phyloP scores from a whole-genome alignment of 2,329 filamentous ascomycete genomes.

The Elsinoe arachidis region DNA sequence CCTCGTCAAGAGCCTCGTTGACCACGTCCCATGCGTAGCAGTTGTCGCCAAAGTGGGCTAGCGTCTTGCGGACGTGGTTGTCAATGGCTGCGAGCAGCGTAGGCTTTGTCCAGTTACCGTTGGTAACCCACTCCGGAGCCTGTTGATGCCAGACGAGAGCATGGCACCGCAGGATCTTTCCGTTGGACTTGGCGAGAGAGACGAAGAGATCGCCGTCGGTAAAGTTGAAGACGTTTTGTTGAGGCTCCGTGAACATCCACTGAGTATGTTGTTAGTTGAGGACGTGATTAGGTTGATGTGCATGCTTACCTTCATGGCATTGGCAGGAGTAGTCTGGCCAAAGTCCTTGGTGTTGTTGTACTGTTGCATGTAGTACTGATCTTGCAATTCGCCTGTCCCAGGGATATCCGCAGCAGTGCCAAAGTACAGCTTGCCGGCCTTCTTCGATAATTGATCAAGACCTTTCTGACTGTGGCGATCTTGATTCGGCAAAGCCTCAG shows the following conservation, averaged over 20 bases:
- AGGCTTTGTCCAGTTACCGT: constrained; percentile 47
- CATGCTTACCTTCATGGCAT: constrained; percentile 45
- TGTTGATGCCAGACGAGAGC: constrained; percentile 49
- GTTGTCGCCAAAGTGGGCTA: constrained; percentile 49
- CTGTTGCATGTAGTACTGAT: constrained; percentile 48
- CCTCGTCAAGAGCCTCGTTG: constrained; percentile 54
- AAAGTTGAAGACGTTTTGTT: constrained; percentile 49
- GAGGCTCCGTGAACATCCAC: constrained; percentile 56
- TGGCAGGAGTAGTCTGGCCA: constrained; percentile 56
- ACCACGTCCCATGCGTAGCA: constrained; percentile 59
- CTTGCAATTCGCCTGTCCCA: constrained; percentile 37
- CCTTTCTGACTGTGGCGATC: constrained; percentile 16
- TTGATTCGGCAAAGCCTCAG: neutral
- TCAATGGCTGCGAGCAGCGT: constrained; percentile 50
- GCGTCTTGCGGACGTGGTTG: constrained; percentile 52
- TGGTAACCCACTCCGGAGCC: constrained; percentile 45
- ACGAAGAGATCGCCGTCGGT: constrained; percentile 45
- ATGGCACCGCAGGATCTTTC: constrained; percentile 53
- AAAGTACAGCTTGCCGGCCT: constrained; percentile 47
- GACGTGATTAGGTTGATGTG: constrained; percentile 5
- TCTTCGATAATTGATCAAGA: constrained; percentile 47
- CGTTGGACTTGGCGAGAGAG: constrained; percentile 31
- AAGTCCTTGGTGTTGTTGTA: constrained; percentile 50
- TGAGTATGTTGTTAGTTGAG: constrained; percentile 27
- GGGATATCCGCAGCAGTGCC: constrained; percentile 51